Base-by-base conservation (phyloP, 305 asterid species). In the Caryopteris hybrid region DNA sequence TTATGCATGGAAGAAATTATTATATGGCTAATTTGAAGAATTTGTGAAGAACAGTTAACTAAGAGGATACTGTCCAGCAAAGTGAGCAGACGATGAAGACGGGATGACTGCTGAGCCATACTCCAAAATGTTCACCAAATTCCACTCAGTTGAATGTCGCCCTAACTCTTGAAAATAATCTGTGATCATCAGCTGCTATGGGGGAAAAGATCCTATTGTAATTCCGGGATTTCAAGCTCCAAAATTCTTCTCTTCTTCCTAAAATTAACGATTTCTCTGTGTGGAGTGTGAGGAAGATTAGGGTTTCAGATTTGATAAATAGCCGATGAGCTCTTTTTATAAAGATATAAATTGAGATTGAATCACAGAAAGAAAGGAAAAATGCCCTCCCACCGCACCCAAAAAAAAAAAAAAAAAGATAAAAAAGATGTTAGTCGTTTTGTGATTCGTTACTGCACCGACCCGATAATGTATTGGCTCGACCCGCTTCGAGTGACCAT, bases 101-200 rank as follows among this genome's bases (percentile, higher is more conserved):
- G 88, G 8, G 99, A 93, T 0, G 96, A 93, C 84, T 89, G 98
- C 75, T 85, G 99, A 83, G 97, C 94, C 97, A 90, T 90, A 45
- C 17, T 80, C 71, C 21, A 58, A 68, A 66, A 25, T 61, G 58
- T 57, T 67, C 46, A 62, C 76, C 74, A 56, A 70, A 72, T 77
- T 43, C 78, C 84, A 54, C 66, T 73, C 72, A 82, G 69, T 72
- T 59, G 41, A 71, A 46, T 25, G 70, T 62, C 27, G n/a, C 75
- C 77, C 70, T 45, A 68, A 64, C 66, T 68, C 71, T 59, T 61
- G 61, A 59, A 74, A 72, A 25, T 29, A 71, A 42, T 45, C 16
- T 47, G 72, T 16, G 50, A 70, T 68, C 71, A 61, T 67, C 70
- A 55, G 65, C 79, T 62, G 76, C 62, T 70, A 66, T 72, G 52